A percentile compares a stretch with the other conserved stretches of the same genome.
Evolutionary conservation across 768 basidiomycete genomes (phyloP).

Genomic region (Asterophora parasitica): DNA sequence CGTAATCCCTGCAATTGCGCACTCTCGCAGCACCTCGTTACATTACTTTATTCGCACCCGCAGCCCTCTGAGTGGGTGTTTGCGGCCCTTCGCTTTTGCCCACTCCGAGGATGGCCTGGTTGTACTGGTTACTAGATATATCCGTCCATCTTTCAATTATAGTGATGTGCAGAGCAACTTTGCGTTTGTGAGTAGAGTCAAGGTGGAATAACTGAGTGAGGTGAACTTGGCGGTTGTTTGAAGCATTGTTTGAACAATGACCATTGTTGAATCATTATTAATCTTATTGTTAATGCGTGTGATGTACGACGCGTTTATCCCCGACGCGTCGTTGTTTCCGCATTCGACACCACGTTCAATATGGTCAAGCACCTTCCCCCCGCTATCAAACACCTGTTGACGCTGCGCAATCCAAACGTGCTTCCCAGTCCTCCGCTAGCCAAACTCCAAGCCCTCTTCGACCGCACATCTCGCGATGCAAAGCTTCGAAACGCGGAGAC

Average conservation of each 20-base stretch:
- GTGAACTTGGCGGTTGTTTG: no score
- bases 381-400: constrained; percentile 66
- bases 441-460: constrained; percentile 52
- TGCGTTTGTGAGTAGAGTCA: no score
- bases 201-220: no score
- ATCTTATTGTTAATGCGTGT: no score
- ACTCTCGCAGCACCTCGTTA: background rate
- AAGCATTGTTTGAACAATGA: no score
- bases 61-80: constrained; percentile 15
- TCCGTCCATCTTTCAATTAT: constrained; percentile 6
- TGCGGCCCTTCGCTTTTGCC: constrained; percentile 13
- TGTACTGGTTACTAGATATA: constrained; percentile 18
- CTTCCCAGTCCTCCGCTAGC: constrained; percentile 51
- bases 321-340: background rate
- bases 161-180: constrained; percentile 12
- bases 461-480: constrained; percentile 63
- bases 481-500: constrained; percentile 59
- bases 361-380: constrained; percentile 55
- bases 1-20: constrained; percentile 3
- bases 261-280: no score
- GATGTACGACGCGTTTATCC: background rate
- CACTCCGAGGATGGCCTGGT: constrained; percentile 13
- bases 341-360: constrained; percentile 1
- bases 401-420: constrained; percentile 58
- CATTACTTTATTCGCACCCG: constrained; percentile 14